These are phyloP conservation scores for Stereocaulon alpinum DNA, from an alignment of 495 filamentous ascomycete genomes.

Conservation along the genomic window DNA sequence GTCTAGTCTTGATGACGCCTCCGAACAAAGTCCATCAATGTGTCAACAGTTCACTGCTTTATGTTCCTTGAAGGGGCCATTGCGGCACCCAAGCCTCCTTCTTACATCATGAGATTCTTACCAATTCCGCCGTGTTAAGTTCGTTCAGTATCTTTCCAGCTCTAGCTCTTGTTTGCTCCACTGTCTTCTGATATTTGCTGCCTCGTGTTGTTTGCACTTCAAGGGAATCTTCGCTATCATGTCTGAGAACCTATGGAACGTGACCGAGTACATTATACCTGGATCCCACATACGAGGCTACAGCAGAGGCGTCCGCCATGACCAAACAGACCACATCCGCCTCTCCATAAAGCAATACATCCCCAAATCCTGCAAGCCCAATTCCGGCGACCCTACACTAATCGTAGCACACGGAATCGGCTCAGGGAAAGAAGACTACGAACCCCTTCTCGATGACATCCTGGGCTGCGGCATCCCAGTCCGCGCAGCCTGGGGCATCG, in stretches of 20 bases:
- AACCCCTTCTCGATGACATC: conserved; percentile 38
- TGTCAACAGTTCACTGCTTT: too few relatives aligned
- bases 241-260: conserved; percentile 17
- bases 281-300: conserved; percentile 23
- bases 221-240: not conserved
- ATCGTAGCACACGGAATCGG: conserved; percentile 38
- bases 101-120: too few relatives aligned
- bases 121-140: too few relatives aligned
- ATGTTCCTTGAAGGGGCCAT: too few relatives aligned
- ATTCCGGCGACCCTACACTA: conserved; percentile 32
- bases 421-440: conserved; percentile 39
- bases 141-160: too few relatives aligned
- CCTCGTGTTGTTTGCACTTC: too few relatives aligned
- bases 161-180: too few relatives aligned
- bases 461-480: conserved; percentile 27
- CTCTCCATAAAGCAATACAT: conserved; percentile 39
- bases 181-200: too few relatives aligned
- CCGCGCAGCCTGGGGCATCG: conserved; percentile 35
- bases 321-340: conserved; percentile 20
- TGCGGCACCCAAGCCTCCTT: too few relatives aligned
- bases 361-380: conserved; percentile 24
- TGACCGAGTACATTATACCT: conserved; percentile 19
- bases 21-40: too few relatives aligned
- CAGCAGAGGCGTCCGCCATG: conserved; percentile 16
- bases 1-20: too few relatives aligned